Evolutionary conservation across 768 basidiomycete species (phyloP), one percentile per base, ranked within the genome.

Genomic region (Tephrocybe rancida): DNA sequence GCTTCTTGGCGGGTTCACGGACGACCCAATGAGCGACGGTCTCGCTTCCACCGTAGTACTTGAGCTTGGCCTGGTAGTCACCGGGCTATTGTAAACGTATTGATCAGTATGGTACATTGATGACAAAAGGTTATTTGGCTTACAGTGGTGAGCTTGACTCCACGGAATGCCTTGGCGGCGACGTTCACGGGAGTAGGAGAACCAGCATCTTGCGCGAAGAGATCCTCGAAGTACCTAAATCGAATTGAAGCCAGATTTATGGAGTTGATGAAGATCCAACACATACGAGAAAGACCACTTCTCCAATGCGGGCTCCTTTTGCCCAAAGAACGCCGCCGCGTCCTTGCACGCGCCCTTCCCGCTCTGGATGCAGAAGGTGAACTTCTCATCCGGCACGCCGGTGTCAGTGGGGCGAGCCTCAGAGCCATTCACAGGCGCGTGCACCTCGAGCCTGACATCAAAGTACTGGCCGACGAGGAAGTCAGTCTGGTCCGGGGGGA

Each of bases 401-500:
- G 48, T 56, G 47, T 71, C 67, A 30, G 56, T 61, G 37, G 48
- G 8, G 8, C 41, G 19, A 3, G 73, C 70, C 51, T 78, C 72
- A 24, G 56, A 67, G 9, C 75, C 75, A 44, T 72, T 73, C 25
- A 72, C 62, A n/a, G 75, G 76, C 4, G 76, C 73, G 47, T 77
- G 75, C 3, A 75, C 69, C 50, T 77, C 75, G 21, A 76, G 58
- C 11, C 74, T 70, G 49, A 77, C 69, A 49, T 76, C 76, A 56
- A 76, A 77, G 27, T 73, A 63, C 55, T 76, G 75, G 16, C 75
- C 74, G 32, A 72, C 65, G 24, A 73, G 62, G 61, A 77, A 77
- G 47, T 76, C 73, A 30, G 71, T 72, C 49, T 74, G 76, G 58
- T 77, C 75, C 19, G 76, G 76, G 22, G 75, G 76, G 52, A 77